Percentiles rank a stretch among this genome's conserved stretches.
Evolutionary conservation across 2,329 filamentous ascomycete species (phyloP).

Genomic region (Talaromyces pinophilus): DNA sequence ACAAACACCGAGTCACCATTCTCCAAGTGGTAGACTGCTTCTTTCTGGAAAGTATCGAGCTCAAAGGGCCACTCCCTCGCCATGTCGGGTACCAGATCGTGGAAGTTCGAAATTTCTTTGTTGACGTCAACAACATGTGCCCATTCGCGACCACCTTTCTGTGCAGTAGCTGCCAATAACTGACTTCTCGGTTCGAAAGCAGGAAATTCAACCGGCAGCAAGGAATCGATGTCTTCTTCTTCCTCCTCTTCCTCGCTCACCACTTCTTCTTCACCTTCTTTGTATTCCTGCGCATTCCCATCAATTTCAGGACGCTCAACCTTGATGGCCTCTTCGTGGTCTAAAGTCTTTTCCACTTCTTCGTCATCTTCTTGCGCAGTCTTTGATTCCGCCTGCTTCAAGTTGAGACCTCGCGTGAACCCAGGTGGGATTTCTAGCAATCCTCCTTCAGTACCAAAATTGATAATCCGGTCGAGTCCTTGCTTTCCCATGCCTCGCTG

Average conservation of each 20-base stretch:
- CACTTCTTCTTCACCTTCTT: conserved; percentile 32
- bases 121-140: conserved; percentile 98
- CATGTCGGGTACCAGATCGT: conserved; percentile 92
- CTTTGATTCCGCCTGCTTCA: conserved; percentile 61
- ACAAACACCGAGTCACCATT: conserved; percentile 97
- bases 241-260: conserved; percentile 39
- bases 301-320: conserved; percentile 53
- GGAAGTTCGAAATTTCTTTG: conserved; percentile 89
- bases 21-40: conserved; percentile 96
- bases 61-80: conserved; percentile 96
- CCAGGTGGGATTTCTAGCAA: conserved; percentile 82
- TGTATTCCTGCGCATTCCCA: conserved; percentile 36
- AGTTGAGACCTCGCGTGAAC: conserved; percentile 73
- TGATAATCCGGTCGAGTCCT: conserved; percentile 80
- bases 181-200: conserved; percentile 81
- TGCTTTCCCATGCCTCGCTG: conserved; percentile 43
- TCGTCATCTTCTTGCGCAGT: conserved; percentile 63
- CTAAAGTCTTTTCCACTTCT: conserved; percentile 67
- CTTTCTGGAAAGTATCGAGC: conserved; percentile 96
- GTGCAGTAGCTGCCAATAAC: conserved; percentile 69
- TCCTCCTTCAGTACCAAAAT: conserved; percentile 73
- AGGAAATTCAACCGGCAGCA: conserved; percentile 90
- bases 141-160: conserved; percentile 82
- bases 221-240: conserved; percentile 71
- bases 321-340: conserved; percentile 45